A percentile compares a stretch with the other conserved stretches of the same genome.
phyloP scores from a whole-genome alignment of 257 asterid species.

The Gentiana straminea region DNA sequence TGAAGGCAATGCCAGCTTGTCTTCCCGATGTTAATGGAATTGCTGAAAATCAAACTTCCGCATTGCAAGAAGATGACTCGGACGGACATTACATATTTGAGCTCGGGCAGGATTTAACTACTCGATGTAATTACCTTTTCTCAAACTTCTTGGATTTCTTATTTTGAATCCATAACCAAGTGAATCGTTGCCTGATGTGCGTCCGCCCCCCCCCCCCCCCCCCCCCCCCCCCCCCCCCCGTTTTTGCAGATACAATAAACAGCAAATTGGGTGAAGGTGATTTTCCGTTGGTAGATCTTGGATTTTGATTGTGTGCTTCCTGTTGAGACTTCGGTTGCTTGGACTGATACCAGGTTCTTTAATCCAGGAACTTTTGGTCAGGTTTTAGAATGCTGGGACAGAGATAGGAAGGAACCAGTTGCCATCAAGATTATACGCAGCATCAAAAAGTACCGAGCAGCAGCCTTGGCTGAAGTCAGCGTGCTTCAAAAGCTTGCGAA shows the following conservation, averaged over 20 bases:
- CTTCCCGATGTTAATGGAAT: constrained; percentile 55
- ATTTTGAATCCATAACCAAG: constrained; percentile 3
- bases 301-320: too few species aligned
- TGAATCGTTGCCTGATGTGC: background rate
- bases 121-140: constrained; percentile 79
- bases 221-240: too few species aligned
- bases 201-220: too few species aligned
- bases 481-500: constrained; percentile 83
- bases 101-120: constrained; percentile 92
- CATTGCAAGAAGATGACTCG: constrained; percentile 86
- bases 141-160: constrained; percentile 11
- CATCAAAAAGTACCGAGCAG: constrained; percentile 75
- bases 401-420: constrained; percentile 73
- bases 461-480: constrained; percentile 83
- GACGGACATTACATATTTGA: constrained; percentile 96
- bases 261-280: constrained; percentile 92
- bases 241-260: constrained; percentile 62
- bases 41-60: constrained; percentile 77
- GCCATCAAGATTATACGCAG: constrained; percentile 86
- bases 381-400: constrained; percentile 93
- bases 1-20: constrained; percentile 40
- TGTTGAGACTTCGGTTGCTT: background rate
- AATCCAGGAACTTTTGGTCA: constrained; percentile 69
- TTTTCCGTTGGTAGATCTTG: background rate
- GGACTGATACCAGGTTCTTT: background rate